Evolutionary conservation across 139 green algal species (phyloP), one percentile per base, ranked within the genome.

Genomic region (Micractinium sp.): DNA sequence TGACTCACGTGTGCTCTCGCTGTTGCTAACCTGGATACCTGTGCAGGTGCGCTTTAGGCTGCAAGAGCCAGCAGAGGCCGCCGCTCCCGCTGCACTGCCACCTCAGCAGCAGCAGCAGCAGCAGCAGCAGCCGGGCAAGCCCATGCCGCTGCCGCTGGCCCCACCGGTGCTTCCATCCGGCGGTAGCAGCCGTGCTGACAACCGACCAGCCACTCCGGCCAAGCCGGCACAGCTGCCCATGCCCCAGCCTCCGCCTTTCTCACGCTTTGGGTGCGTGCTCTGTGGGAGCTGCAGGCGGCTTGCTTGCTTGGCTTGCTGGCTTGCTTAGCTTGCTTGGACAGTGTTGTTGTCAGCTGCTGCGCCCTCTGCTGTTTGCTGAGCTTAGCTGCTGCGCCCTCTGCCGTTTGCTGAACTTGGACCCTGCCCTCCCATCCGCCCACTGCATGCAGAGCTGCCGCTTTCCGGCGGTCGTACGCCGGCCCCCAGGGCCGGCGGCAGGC

Each of bases 201-300:
- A 27, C 13, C 82, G 82, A 7, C 82, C 82, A 13, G 20, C 31
- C 82, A 86, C 82, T 13, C 82, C 82, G 13, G 82, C 82, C 82
- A 86, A 86, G 60, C 82, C 82, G 1, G 60, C 82, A 1, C 60
- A 41, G 20, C 60, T 75, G 61, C 61, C 56, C 82, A 74, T 86
- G 33, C 82, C 82, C 12, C 60, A 74, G 35, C 82, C 82, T 20
- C 82, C 82, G 0, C 56, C 82, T 0, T 74, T 47, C 33, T 74
- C 60, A 53, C 82, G 82, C 1, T 74, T 86, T 18, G 82, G 82
- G 82, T 86, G 82, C 56, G 60, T 33, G 9, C 31, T 18, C 39
- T n/a, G 2, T 20, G 36, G 7, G 35, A 56, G 14, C 15, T 56
- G 75, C 36, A n/a, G 20, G 25, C 16, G 19, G 23, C 36, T 0